A percentile compares a stretch with the other conserved stretches of the same genome.
phyloP scores from a whole-genome alignment of 2,329 filamentous ascomycete species.

The Monilinia fructigena region DNA sequence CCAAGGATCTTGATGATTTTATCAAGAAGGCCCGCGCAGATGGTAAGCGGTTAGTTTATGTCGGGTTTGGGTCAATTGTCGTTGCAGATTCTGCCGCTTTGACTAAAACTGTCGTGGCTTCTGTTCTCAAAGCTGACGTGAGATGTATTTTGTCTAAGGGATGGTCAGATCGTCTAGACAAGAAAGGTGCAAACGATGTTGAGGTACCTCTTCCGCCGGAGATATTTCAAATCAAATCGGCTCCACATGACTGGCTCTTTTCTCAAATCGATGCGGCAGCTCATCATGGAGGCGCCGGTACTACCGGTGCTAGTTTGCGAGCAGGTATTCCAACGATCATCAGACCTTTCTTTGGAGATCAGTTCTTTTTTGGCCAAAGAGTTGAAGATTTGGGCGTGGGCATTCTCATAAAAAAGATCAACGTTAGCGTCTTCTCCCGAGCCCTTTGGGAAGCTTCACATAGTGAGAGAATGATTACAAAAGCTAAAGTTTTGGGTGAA shows the following conservation, averaged over 20 bases:
- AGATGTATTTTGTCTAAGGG: conserved; percentile 94
- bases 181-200: conserved; percentile 52
- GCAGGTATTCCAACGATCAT: conserved; percentile 93
- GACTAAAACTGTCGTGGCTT: conserved; percentile 90
- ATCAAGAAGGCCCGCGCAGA: conserved; percentile 80
- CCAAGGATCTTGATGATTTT: conserved; percentile 72
- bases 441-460: conserved; percentile 91
- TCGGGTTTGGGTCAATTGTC: conserved; percentile 95
- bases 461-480: conserved; percentile 85
- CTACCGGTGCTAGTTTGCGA: conserved; percentile 87
- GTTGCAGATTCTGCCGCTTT: conserved; percentile 85
- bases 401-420: conserved; percentile 83
- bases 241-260: conserved; percentile 97
- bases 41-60: conserved; percentile 89
- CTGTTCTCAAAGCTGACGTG: conserved; percentile 86
- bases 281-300: conserved; percentile 92
- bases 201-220: conserved; percentile 70
- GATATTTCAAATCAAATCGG: conserved; percentile 84
- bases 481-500: conserved; percentile 78
- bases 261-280: conserved; percentile 88
- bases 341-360: conserved; percentile 95
- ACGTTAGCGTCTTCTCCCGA: conserved; percentile 78
- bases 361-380: conserved; percentile 89
- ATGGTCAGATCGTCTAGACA: conserved; percentile 82
- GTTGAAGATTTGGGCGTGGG: conserved; percentile 94